Percentiles rank a stretch among this genome's conserved stretches.
These are phyloP conservation scores for Ascochyta pisi DNA, from an alignment of 2,329 filamentous ascomycete genomes.

Conservation along the genomic window DNA sequence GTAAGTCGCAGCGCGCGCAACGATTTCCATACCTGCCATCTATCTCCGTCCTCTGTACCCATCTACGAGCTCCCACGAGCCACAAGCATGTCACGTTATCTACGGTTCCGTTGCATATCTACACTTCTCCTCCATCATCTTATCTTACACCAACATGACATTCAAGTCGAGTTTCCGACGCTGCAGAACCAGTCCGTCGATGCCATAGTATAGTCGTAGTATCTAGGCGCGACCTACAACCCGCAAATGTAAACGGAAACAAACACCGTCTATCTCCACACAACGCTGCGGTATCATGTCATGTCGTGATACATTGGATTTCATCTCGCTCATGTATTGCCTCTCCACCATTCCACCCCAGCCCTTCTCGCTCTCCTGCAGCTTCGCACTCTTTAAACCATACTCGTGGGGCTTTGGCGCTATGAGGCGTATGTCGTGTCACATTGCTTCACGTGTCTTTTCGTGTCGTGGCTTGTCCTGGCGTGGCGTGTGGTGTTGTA, in stretches of 20 bases:
- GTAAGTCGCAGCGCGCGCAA: constrained; percentile 19
- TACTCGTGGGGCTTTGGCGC: too few relatives aligned
- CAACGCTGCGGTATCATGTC: too few relatives aligned
- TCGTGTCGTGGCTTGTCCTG: not conserved
- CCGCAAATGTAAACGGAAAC: not conserved
- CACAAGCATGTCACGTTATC: not conserved
- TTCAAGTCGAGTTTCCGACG: too few relatives aligned
- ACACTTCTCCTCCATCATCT: not conserved
- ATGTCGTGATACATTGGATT: too few relatives aligned
- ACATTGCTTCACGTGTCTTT: constrained; percentile 13
- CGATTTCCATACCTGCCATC: not conserved
- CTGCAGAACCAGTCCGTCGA: too few relatives aligned
- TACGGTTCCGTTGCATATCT: constrained; percentile 1
- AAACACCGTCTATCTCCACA: too few relatives aligned
- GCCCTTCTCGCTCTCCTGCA: too few relatives aligned
- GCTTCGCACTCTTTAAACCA: too few relatives aligned
- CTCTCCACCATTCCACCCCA: too few relatives aligned
- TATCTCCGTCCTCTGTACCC: not conserved
- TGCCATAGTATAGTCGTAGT: not conserved
- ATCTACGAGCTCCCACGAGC: not conserved
- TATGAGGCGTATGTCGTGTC: not conserved
- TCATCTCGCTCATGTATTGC: too few relatives aligned
- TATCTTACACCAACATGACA: too few relatives aligned
- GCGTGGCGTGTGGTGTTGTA: too few relatives aligned
- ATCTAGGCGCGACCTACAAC: not conserved